These are phyloP conservation scores for Mycena belliarum DNA, from an alignment of 768 basidiomycete species.

Conservation along the genomic window DNA sequence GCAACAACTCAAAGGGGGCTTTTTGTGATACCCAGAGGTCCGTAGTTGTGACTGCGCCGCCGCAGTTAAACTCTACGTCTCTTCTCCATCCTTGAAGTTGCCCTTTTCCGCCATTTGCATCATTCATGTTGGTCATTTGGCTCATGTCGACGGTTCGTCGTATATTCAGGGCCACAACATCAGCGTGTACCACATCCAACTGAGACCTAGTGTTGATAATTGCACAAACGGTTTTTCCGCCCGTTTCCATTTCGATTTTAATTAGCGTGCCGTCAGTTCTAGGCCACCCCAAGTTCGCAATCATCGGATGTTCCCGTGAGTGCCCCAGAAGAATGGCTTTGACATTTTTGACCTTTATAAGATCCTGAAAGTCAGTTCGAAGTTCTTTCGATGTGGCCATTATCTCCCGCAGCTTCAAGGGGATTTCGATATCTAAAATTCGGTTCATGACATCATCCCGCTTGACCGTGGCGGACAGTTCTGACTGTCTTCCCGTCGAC, in stretches of 20 bases:
- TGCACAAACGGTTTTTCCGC: conserved; percentile 11
- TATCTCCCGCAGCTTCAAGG: not conserved
- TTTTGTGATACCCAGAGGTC: conserved; percentile 23
- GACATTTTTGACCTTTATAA: not conserved
- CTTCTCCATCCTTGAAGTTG: conserved; percentile 22
- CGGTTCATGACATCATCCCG: not conserved
- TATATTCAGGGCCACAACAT: conserved; percentile 4
- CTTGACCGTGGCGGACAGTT: not conserved
- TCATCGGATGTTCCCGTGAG: not conserved
- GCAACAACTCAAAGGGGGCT: conserved; percentile 21
- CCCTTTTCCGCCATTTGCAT: conserved; percentile 31
- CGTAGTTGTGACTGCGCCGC: conserved; percentile 21
- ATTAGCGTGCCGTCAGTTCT: conserved; percentile 8
- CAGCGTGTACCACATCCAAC: conserved; percentile 24
- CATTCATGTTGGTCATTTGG: conserved; percentile 19
- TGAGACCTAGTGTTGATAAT: conserved; percentile 31
- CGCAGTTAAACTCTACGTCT: conserved; percentile 25
- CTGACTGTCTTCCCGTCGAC: no score
- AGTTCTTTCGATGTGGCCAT: not conserved
- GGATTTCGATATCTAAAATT: not conserved
- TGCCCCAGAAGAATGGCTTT: not conserved
- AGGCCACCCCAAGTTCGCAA: not conserved
- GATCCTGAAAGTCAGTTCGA: not conserved
- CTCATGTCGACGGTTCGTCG: conserved; percentile 17
- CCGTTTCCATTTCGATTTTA: conserved; percentile 16